phyloP scores from a whole-genome alignment of 2,329 filamentous ascomycete genomes.

The Xylariomycetidae sp. region DNA sequence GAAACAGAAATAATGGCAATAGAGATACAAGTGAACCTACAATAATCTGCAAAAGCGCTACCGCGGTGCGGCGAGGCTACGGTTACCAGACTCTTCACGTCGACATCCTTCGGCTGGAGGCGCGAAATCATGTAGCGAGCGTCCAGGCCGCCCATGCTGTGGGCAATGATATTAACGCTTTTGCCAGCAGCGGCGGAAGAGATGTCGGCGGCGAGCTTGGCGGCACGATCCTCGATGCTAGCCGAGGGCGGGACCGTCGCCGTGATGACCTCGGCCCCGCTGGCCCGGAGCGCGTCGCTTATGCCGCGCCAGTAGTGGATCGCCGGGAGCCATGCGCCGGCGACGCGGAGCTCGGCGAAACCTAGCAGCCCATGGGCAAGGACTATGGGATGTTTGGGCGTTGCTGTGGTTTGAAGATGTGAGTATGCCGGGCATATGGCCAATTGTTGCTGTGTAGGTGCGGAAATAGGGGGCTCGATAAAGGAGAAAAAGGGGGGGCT shows the following conservation, averaged over 20 bases:
- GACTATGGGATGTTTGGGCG: slow-evolving; percentile 58
- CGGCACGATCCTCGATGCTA: slow-evolving; percentile 57
- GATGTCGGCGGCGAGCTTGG: slow-evolving; percentile 52
- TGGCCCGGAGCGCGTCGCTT: slow-evolving; percentile 48
- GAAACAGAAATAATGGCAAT: too few relatives aligned
- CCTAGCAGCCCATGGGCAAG: slow-evolving; percentile 63
- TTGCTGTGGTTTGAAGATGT: slow-evolving; percentile 32
- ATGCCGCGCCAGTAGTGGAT: slow-evolving; percentile 65
- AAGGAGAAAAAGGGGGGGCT: neutral
- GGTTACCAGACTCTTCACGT: slow-evolving; percentile 49
- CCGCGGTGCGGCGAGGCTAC: slow-evolving; percentile 53
- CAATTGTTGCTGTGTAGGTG: neutral
- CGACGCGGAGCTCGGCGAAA: slow-evolving; percentile 53
- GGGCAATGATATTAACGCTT: slow-evolving; percentile 72
- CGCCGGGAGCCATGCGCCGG: slow-evolving; percentile 44
- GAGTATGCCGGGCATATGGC: slow-evolving; percentile 1
- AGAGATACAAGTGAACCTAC: too few relatives aligned
- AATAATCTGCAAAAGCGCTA: slow-evolving; percentile 51
- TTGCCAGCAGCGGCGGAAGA: slow-evolving; percentile 37
- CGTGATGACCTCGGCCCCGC: slow-evolving; percentile 52
- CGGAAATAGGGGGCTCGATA: slow-evolving; percentile 2
- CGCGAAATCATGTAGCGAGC: slow-evolving; percentile 61
- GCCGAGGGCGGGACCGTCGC: slow-evolving; percentile 58
- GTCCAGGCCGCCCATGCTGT: slow-evolving; percentile 65
- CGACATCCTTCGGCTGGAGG: slow-evolving; percentile 41